Base-by-base conservation (phyloP, 371 early-diverging fungal species). In the Dichotomocladium elegans region DNA sequence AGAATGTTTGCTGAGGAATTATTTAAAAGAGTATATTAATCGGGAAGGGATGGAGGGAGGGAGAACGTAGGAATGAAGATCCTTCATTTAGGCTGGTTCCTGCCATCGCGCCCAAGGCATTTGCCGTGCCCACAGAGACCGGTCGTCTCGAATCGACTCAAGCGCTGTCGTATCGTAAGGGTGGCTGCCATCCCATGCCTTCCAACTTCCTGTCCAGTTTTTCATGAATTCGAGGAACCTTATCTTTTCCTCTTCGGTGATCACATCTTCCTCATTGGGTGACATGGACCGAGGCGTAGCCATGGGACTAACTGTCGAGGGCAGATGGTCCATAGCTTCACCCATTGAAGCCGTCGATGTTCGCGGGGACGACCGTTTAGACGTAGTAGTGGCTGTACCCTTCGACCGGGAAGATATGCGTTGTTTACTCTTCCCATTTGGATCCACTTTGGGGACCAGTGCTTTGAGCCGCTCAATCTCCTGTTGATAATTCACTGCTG, bases 381-480 rank as follows among this genome's bases (percentile, higher is more conserved):
- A 10, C 2, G 42, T 30, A 10, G 52, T 33, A 4, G 52, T 41
- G 41, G 41, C 21, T 11, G 17, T 17, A 15, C 37, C 35, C 10
- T 51, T 52, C n/a, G 52, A 43, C 5, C 52, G 19, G n/a, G 42
- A 22, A 3, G 52, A 41, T 2, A 28, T 41, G n/a, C 42, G 41
- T 31, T 29, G 57, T 55, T 40, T 61, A 15, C 17, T 17, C n/a
- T 21, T 62, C 4, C 15, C 37, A 40, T 60, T 59, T 12, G 42
- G 19, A 43, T 61, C 61, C 10, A 63, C 64, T 40, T 70, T 69
- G 4, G 70, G 72, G 10, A 77, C 73, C 17, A 77, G 46, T 26
- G 70, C 62, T 40, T 75, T 75, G 31, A 75, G 50, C 22, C 72
- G 63, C 53, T 75, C 76, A 25, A 75, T 75, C 47, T 75, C 76